Percentiles rank a stretch among this genome's conserved stretches.
Conservation (phyloP, 768 basidiomycete genomes). For the Phlebiopsis gigantea region DNA sequence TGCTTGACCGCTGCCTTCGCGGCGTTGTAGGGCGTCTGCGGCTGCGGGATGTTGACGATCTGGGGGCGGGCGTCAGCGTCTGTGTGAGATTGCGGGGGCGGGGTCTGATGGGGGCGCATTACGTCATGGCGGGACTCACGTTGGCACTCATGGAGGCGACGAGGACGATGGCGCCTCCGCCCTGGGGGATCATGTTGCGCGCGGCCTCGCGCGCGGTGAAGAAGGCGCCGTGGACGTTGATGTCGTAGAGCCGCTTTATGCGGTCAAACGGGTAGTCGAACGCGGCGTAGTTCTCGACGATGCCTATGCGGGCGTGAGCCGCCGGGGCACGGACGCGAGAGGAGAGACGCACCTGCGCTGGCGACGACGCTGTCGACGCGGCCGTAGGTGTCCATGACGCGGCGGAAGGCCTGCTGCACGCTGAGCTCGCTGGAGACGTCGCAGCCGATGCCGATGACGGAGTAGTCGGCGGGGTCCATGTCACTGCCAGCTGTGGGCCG, state of each 20-base stretch:
- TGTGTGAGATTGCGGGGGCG: no score
- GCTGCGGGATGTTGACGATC: constrained; percentile 89
- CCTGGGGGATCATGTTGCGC: constrained; percentile 79
- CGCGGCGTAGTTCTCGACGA: constrained; percentile 84
- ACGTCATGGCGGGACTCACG: constrained; percentile 37
- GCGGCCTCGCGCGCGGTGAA: constrained; percentile 97
- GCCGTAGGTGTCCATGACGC: constrained; percentile 60
- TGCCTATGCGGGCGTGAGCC: constrained; percentile 41
- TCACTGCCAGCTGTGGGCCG: constrained; percentile 46
- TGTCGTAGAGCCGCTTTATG: constrained; percentile 77
- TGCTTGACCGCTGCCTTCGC: constrained; percentile 94
- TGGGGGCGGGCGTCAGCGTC: constrained; percentile 26
- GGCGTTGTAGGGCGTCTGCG: constrained; percentile 93
- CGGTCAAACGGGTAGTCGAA: constrained; percentile 87
- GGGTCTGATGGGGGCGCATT: neutral
- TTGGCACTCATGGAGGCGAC: constrained; percentile 90
- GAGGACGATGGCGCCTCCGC: constrained; percentile 77
- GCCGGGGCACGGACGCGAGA: neutral
- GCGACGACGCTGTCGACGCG: constrained; percentile 81
- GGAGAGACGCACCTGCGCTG: constrained; percentile 64
- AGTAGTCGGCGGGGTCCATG: constrained; percentile 48
- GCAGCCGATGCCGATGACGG: constrained; percentile 74
- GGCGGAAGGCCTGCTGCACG: constrained; percentile 68
- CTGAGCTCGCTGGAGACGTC: constrained; percentile 82
- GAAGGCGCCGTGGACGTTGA: constrained; percentile 93